Conservation (phyloP, 2,329 filamentous ascomycete genomes). For the Cytospora mali region DNA sequence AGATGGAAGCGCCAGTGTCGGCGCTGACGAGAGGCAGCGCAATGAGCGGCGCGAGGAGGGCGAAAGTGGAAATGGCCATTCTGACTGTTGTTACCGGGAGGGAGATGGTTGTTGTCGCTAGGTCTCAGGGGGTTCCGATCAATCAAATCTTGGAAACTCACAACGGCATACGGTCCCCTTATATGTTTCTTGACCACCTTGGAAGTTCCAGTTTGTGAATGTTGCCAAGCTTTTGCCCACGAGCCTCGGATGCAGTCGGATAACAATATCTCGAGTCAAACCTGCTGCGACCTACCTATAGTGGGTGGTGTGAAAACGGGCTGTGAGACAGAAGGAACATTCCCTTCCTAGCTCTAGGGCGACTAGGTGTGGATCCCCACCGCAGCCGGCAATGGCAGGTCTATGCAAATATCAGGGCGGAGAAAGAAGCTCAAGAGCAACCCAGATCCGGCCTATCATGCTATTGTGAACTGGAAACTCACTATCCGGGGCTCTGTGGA, state of each 20-base stretch:
- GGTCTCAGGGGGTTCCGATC: too few species aligned
- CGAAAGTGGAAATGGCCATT: constrained; percentile 8
- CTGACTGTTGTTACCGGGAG: neutral
- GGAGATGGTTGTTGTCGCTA: neutral
- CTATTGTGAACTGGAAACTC: neutral
- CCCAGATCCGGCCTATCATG: constrained; percentile 1
- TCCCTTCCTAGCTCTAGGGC: neutral
- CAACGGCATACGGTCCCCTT: neutral
- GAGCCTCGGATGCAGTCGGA: neutral
- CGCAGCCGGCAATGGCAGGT: constrained; percentile 19
- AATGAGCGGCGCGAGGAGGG: constrained; percentile 18
- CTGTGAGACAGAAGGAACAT: neutral
- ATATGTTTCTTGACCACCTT: constrained; percentile 15
- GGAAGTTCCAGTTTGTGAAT: too few species aligned
- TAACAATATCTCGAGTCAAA: neutral
- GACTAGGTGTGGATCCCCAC: constrained; percentile 5
- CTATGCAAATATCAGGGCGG: neutral
- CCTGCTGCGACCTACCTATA: constrained; percentile 16
- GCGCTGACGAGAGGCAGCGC: constrained; percentile 11
- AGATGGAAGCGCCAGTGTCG: constrained; percentile 15
- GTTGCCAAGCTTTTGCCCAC: neutral
- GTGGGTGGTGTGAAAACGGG: neutral
- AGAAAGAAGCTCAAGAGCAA: neutral
- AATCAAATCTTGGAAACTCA: too few species aligned
- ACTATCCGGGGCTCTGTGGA: constrained; percentile 5